Evolutionary conservation across 164 flowering plant genomes (phyloP), one percentile per base, ranked within the genome.

Genomic region (Saururus chinensis): DNA sequence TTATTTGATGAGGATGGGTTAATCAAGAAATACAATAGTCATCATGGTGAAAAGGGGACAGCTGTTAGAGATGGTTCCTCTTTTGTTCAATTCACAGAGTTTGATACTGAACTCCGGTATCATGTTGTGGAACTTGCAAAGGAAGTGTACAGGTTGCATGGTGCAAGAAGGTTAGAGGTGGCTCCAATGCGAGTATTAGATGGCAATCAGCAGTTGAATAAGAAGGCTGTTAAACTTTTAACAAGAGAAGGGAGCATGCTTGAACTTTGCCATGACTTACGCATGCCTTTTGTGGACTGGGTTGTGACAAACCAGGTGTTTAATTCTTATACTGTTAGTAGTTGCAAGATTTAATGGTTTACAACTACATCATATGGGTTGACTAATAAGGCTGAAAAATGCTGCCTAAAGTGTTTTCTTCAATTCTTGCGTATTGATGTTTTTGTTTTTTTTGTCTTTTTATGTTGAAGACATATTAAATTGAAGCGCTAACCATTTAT

Each of bases 181-280:
- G 64, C 74, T 51, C 81, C 86, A 9, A 70, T 88, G 82, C 81
- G 68, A 63, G 62, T 88, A 60, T 60, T 85, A 66, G 88, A 80
- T 74, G 96, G 84, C 63, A 64, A 42, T 59, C 82, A 76, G 40
- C 74, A 58, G 26, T 59, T 70, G 60, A 22, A 40, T 69, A 90
- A 95, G 86, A 85, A 79, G 66, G 66, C 88, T 65, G 89, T 93
- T 41, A 93, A 85, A 77, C 76, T 93, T 69, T 65, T 93, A 75
- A 80, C 84, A 26, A 76, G 75, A 56, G 98, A 88, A 61, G 98
- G 98, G 49, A 88, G 86, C 72, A 81, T 88, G 85, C 73, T 93
- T 70, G 96, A 86, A 76, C 91, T 93, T 69, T 81, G 87, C 69
- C 85, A 84, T 71, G 98, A 89, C 77, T 70, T 93, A 65, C 95